These are phyloP conservation scores for Leccinum aurantiacum DNA, from an alignment of 768 basidiomycete genomes.

Conservation along the genomic window DNA sequence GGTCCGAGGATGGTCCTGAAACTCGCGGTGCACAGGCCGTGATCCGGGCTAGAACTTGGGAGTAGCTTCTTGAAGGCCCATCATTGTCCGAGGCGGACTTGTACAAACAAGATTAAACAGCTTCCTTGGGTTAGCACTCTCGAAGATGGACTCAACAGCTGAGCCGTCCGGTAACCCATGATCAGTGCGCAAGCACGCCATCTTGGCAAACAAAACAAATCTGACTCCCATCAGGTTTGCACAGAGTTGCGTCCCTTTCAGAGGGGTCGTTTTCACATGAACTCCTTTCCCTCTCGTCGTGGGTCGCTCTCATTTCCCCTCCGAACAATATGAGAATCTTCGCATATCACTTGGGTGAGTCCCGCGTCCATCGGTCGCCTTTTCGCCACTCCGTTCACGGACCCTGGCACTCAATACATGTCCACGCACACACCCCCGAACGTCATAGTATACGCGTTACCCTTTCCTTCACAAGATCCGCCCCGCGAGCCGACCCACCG, in stretches of 20 bases:
- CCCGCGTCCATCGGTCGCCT: slow-evolving; percentile 5
- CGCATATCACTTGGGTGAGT: slow-evolving; percentile 9
- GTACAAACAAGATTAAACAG: slow-evolving; percentile 14
- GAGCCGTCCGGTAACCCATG: background rate
- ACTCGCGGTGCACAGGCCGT: slow-evolving; percentile 4
- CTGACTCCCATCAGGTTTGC: slow-evolving; percentile 3
- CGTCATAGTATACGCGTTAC: slow-evolving; percentile 19
- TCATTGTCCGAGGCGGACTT: background rate
- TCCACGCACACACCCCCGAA: slow-evolving; percentile 6
- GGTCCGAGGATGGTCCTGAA: slow-evolving; percentile 9
- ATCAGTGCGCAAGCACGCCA: background rate
- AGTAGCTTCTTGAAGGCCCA: background rate
- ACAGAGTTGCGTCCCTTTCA: slow-evolving; percentile 5
- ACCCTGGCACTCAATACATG: slow-evolving; percentile 5
- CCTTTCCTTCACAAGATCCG: slow-evolving; percentile 30
- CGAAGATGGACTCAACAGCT: background rate
- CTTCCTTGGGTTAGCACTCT: background rate
- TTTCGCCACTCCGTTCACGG: slow-evolving; percentile 20
- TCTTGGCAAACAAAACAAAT: background rate
- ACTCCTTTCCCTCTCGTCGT: slow-evolving; percentile 8
- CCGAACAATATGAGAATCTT: slow-evolving; percentile 19
- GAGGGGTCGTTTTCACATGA: slow-evolving; percentile 13
- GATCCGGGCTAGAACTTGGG: slow-evolving; percentile 10
- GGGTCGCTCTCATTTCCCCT: slow-evolving; percentile 5
- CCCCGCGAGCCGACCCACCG: slow-evolving; percentile 9